These are phyloP conservation scores for Jamesozyma rosinii DNA, from an alignment of 805 yeast species.

Conservation along the genomic window DNA sequence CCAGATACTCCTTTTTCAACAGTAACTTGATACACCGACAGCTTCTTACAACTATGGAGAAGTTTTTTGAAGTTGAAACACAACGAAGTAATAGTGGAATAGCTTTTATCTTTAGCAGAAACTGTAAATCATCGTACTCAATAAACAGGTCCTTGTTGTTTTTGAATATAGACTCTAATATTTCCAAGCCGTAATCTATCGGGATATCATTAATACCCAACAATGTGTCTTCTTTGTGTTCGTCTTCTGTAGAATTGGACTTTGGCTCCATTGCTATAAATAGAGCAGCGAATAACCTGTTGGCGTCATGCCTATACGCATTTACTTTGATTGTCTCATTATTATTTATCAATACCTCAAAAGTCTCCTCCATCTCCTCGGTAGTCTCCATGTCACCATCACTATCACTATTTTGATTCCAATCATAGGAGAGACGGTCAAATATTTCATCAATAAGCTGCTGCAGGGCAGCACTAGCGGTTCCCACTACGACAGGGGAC, in stretches of 20 bases:
- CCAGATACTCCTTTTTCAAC: slow-evolving; percentile 48
- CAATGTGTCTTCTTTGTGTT: slow-evolving; percentile 21
- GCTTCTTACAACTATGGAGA: slow-evolving; percentile 65
- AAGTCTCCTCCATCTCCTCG: slow-evolving; percentile 17
- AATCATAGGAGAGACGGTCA: slow-evolving; percentile 42
- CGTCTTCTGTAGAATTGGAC: background rate
- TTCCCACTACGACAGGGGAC: slow-evolving; percentile 68
- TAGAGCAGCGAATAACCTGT: slow-evolving; percentile 59
- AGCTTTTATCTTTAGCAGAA: slow-evolving; percentile 53
- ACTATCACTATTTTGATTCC: background rate
- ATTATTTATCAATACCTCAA: slow-evolving; percentile 40
- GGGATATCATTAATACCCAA: slow-evolving; percentile 45
- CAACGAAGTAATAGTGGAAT: slow-evolving; percentile 69
- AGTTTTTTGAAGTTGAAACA: slow-evolving; percentile 44
- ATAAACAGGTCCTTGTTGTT: slow-evolving; percentile 52
- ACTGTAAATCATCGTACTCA: slow-evolving; percentile 54
- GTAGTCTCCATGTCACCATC: slow-evolving; percentile 13
- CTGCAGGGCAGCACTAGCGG: slow-evolving; percentile 89
- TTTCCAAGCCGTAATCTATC: slow-evolving; percentile 67
- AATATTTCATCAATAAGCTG: slow-evolving; percentile 73
- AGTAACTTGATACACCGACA: slow-evolving; percentile 61
- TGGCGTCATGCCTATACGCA: slow-evolving; percentile 58
- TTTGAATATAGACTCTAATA: slow-evolving; percentile 67
- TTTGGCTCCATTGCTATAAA: slow-evolving; percentile 39
- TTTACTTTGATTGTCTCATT: slow-evolving; percentile 37